phyloP scores from a whole-genome alignment of 78 protist genomes.

The Protostelium mycophagum region DNA sequence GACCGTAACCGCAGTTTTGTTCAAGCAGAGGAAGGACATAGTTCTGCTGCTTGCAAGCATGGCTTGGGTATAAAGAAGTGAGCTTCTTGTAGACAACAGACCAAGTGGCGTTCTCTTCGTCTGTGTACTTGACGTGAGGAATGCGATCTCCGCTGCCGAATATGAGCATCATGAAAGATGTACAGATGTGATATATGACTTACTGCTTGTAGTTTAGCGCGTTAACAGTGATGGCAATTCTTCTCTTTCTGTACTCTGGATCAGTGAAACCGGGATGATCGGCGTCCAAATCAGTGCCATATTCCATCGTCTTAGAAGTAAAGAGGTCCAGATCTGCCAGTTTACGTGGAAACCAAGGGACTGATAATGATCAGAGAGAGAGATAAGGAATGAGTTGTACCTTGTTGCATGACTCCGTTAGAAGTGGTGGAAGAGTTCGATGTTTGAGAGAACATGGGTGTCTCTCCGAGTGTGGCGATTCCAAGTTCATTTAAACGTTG shows the following conservation, averaged over 20 bases:
- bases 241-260: slow-evolving; percentile 76
- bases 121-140: slow-evolving; percentile 71
- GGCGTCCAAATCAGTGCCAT: slow-evolving; percentile 63
- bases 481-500: background rate
- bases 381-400: background rate
- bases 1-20: slow-evolving; percentile 77
- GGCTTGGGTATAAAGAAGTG: slow-evolving; percentile 69
- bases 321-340: slow-evolving; percentile 48
- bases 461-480: background rate
- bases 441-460: background rate
- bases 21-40: slow-evolving; percentile 68
- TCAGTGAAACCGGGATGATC: slow-evolving; percentile 93
- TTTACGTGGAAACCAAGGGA: slow-evolving; percentile 67
- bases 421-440: background rate
- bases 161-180: background rate
- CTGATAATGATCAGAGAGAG: slow-evolving; percentile 5
- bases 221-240: slow-evolving; percentile 35
- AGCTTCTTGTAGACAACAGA: slow-evolving; percentile 37
- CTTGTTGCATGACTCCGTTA: background rate
- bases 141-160: slow-evolving; percentile 50
- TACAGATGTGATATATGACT: background rate
- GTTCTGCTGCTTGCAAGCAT: slow-evolving; percentile 81
- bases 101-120: slow-evolving; percentile 81
- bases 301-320: slow-evolving; percentile 34
- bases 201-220: slow-evolving; percentile 64